phyloP scores from a whole-genome alignment of 345 rosid genomes.

The Syzygium aromaticum region DNA sequence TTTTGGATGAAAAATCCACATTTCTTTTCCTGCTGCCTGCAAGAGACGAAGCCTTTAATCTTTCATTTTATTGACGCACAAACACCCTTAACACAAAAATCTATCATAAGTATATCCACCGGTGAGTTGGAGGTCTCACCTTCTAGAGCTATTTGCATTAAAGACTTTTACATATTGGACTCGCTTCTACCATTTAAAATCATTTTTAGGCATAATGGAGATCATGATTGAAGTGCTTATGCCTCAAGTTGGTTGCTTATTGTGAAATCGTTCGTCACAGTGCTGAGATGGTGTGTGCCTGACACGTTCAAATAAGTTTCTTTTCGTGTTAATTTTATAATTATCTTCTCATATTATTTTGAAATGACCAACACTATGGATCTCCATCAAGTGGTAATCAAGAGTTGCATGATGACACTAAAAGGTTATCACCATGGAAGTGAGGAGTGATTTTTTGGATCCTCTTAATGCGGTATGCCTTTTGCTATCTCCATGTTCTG shows the following conservation, averaged over 20 bases:
- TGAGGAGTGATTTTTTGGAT: not conserved
- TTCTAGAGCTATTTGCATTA: not conserved
- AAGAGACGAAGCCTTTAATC: not conserved
- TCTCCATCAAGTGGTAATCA: not conserved
- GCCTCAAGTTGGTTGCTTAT: not conserved
- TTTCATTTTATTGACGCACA: not conserved
- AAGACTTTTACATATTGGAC: not conserved
- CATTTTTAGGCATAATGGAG: not conserved
- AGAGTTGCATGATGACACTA: not conserved
- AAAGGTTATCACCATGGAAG: not conserved
- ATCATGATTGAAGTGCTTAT: not conserved
- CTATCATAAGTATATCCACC: not conserved
- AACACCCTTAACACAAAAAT: not conserved
- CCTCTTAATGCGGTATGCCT: not conserved
- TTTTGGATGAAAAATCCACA: not conserved
- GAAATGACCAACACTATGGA: not conserved
- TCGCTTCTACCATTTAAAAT: not conserved
- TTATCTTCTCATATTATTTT: not conserved
- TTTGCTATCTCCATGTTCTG: not conserved
- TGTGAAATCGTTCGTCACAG: not conserved
- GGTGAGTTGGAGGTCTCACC: not conserved
- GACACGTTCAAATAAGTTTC: not conserved
- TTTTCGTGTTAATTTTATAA: not conserved
- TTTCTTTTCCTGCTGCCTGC: not conserved
- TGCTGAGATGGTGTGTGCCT: not conserved